A percentile compares a stretch with the other conserved stretches of the same genome.
Evolutionary conservation across 371 early-diverging fungal species (phyloP).

Genomic region (Lichtheimia hyalospora): DNA sequence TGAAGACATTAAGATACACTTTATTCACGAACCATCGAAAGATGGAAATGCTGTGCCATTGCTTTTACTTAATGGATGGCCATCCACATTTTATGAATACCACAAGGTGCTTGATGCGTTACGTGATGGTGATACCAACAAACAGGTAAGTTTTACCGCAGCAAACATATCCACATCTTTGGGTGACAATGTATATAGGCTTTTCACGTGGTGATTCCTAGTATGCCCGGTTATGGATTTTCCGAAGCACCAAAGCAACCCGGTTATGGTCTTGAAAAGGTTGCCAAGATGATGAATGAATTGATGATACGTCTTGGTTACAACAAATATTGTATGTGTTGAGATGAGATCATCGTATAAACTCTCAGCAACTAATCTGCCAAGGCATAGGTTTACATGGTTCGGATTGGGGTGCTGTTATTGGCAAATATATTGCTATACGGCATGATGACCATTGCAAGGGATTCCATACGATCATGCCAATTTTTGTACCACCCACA

Average conservation of each 20-base stretch:
- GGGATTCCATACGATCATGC: slow-evolving; percentile 47
- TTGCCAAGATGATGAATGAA: slow-evolving; percentile 41
- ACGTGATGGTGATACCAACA: slow-evolving; percentile 24
- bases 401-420: slow-evolving; percentile 57
- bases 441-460: slow-evolving; percentile 35
- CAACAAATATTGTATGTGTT: slow-evolving; percentile 34
- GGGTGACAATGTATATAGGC: slow-evolving; percentile 16
- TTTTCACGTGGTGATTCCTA: slow-evolving; percentile 63
- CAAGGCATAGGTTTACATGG: slow-evolving; percentile 32
- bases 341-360: neutral
- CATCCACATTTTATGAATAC: slow-evolving; percentile 64
- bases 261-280: slow-evolving; percentile 37
- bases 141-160: slow-evolving; percentile 15
- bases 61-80: slow-evolving; percentile 68
- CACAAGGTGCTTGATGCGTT: slow-evolving; percentile 51
- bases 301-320: slow-evolving; percentile 62
- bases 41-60: slow-evolving; percentile 54
- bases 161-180: neutral
- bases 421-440: slow-evolving; percentile 42
- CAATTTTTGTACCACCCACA: slow-evolving; percentile 34
- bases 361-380: neutral
- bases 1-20: slow-evolving; percentile 54
- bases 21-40: slow-evolving; percentile 54
- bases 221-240: slow-evolving; percentile 65
- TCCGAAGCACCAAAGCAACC: slow-evolving; percentile 46